Conservation (phyloP, 148 eudicot genomes). For the Arbutus unedo region DNA sequence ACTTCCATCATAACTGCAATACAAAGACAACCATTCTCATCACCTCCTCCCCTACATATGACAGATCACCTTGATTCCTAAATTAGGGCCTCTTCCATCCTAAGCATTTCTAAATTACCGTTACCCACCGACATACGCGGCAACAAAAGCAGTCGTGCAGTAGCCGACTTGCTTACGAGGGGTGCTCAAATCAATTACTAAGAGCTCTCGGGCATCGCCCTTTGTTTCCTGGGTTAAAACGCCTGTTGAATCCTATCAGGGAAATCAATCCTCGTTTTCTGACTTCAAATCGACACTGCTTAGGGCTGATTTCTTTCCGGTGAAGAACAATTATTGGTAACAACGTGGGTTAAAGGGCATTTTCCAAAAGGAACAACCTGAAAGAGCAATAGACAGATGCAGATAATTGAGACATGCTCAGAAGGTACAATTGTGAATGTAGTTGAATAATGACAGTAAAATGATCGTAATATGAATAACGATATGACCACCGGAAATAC, state of each 20-base stretch:
- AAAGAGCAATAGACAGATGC: conserved; percentile 14
- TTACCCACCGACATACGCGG: background rate
- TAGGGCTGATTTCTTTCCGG: background rate
- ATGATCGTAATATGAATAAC: background rate
- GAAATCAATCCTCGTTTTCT: background rate
- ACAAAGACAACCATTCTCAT: background rate
- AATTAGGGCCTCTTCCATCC: background rate
- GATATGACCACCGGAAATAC: background rate
- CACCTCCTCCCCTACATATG: background rate
- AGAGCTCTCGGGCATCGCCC: background rate
- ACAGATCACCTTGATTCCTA: conserved; percentile 3
- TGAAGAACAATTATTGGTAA: background rate
- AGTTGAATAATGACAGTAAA: background rate
- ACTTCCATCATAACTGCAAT: background rate
- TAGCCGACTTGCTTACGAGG: no score
- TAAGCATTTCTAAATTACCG: background rate
- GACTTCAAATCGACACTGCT: background rate
- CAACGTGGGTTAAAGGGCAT: background rate
- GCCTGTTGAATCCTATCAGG: background rate
- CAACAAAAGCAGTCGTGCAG: no score
- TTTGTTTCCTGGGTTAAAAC: background rate
- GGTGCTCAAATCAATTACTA: background rate
- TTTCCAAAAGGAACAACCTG: conserved; percentile 35
- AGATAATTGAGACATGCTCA: background rate
- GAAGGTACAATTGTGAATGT: background rate